These are phyloP conservation scores for Lasiodiplodia citricola DNA, from an alignment of 2,329 filamentous ascomycete genomes.

Conservation along the genomic window DNA sequence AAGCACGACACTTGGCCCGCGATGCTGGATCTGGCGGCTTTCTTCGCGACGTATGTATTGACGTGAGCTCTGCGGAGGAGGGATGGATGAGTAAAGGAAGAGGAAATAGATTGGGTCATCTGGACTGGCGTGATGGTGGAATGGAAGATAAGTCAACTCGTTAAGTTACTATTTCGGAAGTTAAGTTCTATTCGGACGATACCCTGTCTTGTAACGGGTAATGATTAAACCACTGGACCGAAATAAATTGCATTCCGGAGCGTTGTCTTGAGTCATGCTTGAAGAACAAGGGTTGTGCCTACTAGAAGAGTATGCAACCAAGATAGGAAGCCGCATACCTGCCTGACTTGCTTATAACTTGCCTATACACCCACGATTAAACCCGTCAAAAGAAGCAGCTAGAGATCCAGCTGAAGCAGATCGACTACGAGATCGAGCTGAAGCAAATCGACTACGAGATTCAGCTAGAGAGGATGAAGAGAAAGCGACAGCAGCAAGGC, in stretches of 20 bases:
- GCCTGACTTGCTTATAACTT: background rate
- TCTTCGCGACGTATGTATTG: constrained; percentile 13
- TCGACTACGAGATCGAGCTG: too few relatives aligned
- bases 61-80: background rate
- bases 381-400: background rate
- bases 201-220: too few relatives aligned
- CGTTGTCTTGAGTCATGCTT: background rate
- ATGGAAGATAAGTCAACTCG: background rate
- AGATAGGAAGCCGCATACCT: background rate
- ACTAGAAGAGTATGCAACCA: background rate
- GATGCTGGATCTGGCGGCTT: constrained; percentile 9
- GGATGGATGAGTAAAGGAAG: background rate
- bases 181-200: too few relatives aligned
- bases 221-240: too few relatives aligned
- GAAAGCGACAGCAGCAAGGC: too few relatives aligned
- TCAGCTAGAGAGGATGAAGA: too few relatives aligned
- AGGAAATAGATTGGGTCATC: background rate
- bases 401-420: background rate
- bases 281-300: background rate
- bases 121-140: background rate
- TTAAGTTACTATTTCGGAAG: too few relatives aligned
- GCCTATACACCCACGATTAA: background rate
- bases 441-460: background rate
- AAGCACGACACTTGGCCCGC: constrained; percentile 8
- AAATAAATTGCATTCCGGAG: too few relatives aligned